Evolutionary conservation across 2,329 filamentous ascomycete genomes (phyloP), one percentile per base, ranked within the genome.

Genomic region (Xylariaceae sp.): DNA sequence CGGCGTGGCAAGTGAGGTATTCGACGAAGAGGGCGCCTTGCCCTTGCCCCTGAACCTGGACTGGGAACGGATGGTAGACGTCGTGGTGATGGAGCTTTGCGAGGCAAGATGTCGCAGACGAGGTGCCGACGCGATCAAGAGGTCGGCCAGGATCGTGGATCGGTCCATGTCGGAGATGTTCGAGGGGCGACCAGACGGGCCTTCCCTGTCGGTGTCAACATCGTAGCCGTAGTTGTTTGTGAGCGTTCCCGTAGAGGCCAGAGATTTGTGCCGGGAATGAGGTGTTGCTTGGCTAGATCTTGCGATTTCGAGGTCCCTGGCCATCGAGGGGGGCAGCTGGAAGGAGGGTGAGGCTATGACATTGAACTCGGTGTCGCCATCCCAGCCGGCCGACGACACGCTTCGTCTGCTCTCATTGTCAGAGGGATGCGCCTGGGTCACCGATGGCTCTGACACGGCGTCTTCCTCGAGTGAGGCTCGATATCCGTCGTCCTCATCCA

Each of bases 91-190:
- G 13, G 45, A 46, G 13, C 26, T 32, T 3, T n/a, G 22, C 15
- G 15, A 24, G 13, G 51, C 45, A 13, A 53, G 37, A 17, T 52
- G 41, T 16, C 42, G 43, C 3, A 53, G 42, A 19, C 48, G 49
- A 9, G 45, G 51, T 15, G 47, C 49, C 28, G 51, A 47, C 18
- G 47, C 51, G 30, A 50, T 43, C 16, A 53, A 40, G 18, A 52
- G 44, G 37, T 53, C 49, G 8, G 47, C 44, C 29, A 53, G 32
- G 2, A 40, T 42, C 3, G 45, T 19, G 24, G 45, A 43, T 12
- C 42, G 39, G 24, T 49, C 42, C 2, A 29, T 9, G 11, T 49
- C 41, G 4, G 40, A 26, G 6, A 26, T 26, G 11, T 26, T 26
- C 36, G n/a, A 35, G n/a, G 19, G 43, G 30, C 12, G 24, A 34